Conservation (phyloP, 2,329 filamentous ascomycete genomes). For the Teratosphaeria epicoccoides region DNA sequence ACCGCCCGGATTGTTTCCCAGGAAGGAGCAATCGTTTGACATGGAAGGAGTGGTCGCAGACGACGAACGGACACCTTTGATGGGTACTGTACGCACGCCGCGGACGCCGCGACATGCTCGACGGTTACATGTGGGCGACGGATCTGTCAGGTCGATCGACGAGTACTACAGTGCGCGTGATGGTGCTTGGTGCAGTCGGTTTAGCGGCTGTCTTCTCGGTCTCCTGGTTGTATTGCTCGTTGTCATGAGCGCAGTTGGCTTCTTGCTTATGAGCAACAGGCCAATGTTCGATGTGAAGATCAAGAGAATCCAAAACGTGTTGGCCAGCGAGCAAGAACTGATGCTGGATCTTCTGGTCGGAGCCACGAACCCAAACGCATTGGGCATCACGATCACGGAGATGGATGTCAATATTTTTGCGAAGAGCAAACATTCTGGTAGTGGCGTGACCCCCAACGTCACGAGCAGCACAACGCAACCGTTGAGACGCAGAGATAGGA, state of each 20-base stretch:
- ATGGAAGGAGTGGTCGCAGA: conserved; percentile 68
- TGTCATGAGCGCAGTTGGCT: conserved; percentile 73
- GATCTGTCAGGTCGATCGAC: conserved; percentile 42
- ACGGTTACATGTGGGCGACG: conserved; percentile 37
- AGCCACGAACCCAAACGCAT: conserved; percentile 86
- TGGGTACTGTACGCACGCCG: conserved; percentile 53
- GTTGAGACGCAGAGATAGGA: neutral
- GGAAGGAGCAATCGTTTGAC: conserved; percentile 56
- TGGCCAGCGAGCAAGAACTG: conserved; percentile 87
- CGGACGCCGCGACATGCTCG: conserved; percentile 40
- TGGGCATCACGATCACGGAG: conserved; percentile 73
- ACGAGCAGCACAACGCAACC: neutral
- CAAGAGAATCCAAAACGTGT: conserved; percentile 72
- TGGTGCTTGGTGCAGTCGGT: conserved; percentile 41
- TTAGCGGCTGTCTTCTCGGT: conserved; percentile 80
- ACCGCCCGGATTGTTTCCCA: conserved; percentile 30
- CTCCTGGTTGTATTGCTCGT: conserved; percentile 70
- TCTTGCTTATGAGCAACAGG: conserved; percentile 85
- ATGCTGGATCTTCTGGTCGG: conserved; percentile 86
- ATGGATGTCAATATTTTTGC: conserved; percentile 91
- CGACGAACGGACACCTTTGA: conserved; percentile 77
- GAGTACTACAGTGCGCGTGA: conserved; percentile 30
- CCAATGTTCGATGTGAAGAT: conserved; percentile 71
- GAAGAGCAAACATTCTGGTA: conserved; percentile 78
- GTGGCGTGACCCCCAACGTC: neutral